A percentile compares a stretch with the other conserved stretches of the same genome.
These are phyloP conservation scores for Teratosphaeria viscida DNA, from an alignment of 2,329 filamentous ascomycete genomes.

Conservation along the genomic window DNA sequence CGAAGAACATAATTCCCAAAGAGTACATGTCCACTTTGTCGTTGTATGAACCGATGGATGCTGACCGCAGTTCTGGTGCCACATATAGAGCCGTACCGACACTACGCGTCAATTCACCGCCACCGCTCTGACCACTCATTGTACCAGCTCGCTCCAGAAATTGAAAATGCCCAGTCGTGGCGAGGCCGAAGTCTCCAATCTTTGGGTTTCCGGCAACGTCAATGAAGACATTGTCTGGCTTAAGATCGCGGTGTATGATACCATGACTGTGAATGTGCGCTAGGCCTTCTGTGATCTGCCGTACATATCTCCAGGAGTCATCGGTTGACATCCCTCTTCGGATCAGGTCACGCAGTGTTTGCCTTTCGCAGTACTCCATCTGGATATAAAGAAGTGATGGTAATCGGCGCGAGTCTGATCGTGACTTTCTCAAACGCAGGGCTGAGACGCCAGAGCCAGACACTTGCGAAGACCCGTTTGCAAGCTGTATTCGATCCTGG, in stretches of 20 bases:
- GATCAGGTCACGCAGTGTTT: conserved; percentile 82
- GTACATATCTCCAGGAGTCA: conserved; percentile 81
- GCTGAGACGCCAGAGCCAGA: conserved; percentile 7
- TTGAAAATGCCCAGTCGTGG: conserved; percentile 73
- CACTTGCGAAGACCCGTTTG: conserved; percentile 5
- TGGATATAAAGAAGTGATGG: conserved; percentile 85
- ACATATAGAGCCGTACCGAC: conserved; percentile 80
- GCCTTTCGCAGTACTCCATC: conserved; percentile 97
- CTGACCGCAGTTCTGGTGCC: conserved; percentile 78
- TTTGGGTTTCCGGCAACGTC: conserved; percentile 83
- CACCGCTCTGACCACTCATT: conserved; percentile 15
- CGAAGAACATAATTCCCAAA: conserved; percentile 92
- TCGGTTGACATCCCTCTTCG: conserved; percentile 62
- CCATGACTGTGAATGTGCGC: conserved; percentile 81
- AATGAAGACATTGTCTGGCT: conserved; percentile 96
- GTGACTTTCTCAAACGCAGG: conserved; percentile 30
- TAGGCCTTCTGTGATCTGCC: conserved; percentile 82
- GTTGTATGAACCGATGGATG: conserved; percentile 67
- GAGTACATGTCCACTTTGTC: conserved; percentile 99
- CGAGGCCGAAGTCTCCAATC: conserved; percentile 92
- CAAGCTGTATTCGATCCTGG: conserved; percentile 25
- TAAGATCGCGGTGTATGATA: conserved; percentile 91
- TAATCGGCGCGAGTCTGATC: conserved; percentile 40
- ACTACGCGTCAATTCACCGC: conserved; percentile 56
- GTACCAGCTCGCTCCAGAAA: conserved; percentile 42